Percentiles rank a stretch among this genome's conserved stretches.
Conservation (phyloP, 2,329 filamentous ascomycete species). For the Exophiala aquamarina region DNA sequence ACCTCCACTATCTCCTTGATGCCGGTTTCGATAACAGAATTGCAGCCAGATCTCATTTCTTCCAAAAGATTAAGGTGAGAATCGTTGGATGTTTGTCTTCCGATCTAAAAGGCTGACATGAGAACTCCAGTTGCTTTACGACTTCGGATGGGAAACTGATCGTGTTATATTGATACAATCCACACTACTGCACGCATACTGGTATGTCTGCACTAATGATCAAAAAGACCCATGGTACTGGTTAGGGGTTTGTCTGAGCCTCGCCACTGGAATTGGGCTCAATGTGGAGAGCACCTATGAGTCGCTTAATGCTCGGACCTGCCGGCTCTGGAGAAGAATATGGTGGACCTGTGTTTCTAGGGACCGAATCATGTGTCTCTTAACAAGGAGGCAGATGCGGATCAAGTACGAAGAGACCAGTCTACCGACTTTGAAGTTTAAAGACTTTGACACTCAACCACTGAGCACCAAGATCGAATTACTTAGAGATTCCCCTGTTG, state of each 20-base stretch:
- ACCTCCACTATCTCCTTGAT: slow-evolving; percentile 4
- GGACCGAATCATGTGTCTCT: slow-evolving; percentile 5
- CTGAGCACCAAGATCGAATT: not conserved
- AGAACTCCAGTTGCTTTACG: slow-evolving; percentile 81
- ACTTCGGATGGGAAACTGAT: slow-evolving; percentile 91
- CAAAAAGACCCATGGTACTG: slow-evolving; percentile 98
- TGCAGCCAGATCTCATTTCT: slow-evolving; percentile 77
- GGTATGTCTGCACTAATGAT: slow-evolving; percentile 94
- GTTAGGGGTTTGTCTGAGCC: slow-evolving; percentile 86
- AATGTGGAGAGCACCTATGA: slow-evolving; percentile 1
- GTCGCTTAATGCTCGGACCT: not conserved
- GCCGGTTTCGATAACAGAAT: slow-evolving; percentile 44
- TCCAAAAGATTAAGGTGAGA: slow-evolving; percentile 86
- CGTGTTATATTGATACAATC: slow-evolving; percentile 85
- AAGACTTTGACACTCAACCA: slow-evolving; percentile 9
- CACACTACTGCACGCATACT: slow-evolving; percentile 88
- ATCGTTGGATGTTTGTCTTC: slow-evolving; percentile 62
- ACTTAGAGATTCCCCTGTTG: slow-evolving; percentile 1
- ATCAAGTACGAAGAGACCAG: slow-evolving; percentile 5
- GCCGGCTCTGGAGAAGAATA: slow-evolving; percentile 10
- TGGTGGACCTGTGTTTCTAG: slow-evolving; percentile 8
- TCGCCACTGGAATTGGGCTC: slow-evolving; percentile 82
- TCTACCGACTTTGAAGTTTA: not conserved
- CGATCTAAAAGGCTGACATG: slow-evolving; percentile 67
- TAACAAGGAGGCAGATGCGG: slow-evolving; percentile 6